Evolutionary conservation across 257 asterid species (phyloP), one percentile per base, ranked within the genome.

Genomic region (Knoxia roxburghii): DNA sequence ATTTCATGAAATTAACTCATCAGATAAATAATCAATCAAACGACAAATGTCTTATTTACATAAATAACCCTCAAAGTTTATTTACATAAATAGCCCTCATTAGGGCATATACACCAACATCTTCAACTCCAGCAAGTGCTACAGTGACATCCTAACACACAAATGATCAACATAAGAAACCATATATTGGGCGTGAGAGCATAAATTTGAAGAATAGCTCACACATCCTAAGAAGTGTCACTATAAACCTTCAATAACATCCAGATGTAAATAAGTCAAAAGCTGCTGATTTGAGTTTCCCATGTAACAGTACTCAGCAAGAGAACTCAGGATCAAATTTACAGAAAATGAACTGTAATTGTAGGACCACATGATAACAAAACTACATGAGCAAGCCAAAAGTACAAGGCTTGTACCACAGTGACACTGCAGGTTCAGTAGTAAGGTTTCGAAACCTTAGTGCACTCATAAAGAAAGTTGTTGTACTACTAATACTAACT

Each of bases 61-160:
- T n/a, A n/a, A n/a, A n/a, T n/a, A n/a, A n/a, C n/a, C n/a, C n/a
- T n/a, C n/a, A n/a, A n/a, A n/a, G n/a, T n/a, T n/a, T n/a, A n/a
- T n/a, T n/a, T n/a, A n/a, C n/a, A n/a, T n/a, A n/a, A n/a, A n/a
- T n/a, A n/a, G n/a, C n/a, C n/a, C n/a, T n/a, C n/a, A n/a, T n/a
- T n/a, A n/a, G n/a, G n/a, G n/a, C n/a, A n/a, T n/a, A n/a, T n/a
- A n/a, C n/a, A n/a, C 85, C 82, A 58, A 61, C 26, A 24, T 6
- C 18, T 82, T 88, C 97, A 68, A 94, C 95, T 75, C 86, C 82
- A 56, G 97, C 76, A 52, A 94, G 80, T 50, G 82, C 86, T 23
- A 72, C 46, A 58, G 87, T 83, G 43, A 88, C 95, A 77, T 88
- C 96, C 97, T 94, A 81, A 10, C 75, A 61, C 56, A 43, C 26